A percentile compares a stretch with the other conserved stretches of the same genome.
Conservation (phyloP, 768 basidiomycete species). For the Tulasnella sp. region DNA sequence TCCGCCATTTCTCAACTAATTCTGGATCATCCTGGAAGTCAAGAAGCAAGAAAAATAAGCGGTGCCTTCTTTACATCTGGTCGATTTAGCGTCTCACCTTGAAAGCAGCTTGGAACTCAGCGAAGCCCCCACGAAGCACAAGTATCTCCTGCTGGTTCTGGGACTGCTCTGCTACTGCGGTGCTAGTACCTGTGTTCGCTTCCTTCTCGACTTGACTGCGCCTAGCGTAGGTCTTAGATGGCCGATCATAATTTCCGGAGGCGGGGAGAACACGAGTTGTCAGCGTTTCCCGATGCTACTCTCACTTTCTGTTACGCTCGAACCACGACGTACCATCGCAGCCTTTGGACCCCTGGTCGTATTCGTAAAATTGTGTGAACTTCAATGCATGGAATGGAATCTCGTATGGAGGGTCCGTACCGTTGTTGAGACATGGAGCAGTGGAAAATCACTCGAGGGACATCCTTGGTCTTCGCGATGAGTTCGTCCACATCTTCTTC, state of each 20-base stretch:
- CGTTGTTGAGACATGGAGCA: constrained; percentile 76
- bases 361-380: constrained; percentile 31
- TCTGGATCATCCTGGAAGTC: constrained; percentile 59
- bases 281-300: too few relatives aligned
- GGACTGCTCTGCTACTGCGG: constrained; percentile 40
- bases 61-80: neutral
- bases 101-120: constrained; percentile 66
- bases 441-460: constrained; percentile 73
- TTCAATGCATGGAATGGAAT: neutral
- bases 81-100: constrained; percentile 24
- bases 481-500: constrained; percentile 59
- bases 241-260: too few relatives aligned
- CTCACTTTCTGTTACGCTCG: neutral
- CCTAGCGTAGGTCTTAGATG: constrained; percentile 61
- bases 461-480: constrained; percentile 61
- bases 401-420: constrained; percentile 49
- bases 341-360: constrained; percentile 71
- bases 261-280: too few relatives aligned
- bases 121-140: constrained; percentile 74
- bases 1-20: constrained; percentile 77
- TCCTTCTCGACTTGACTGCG: constrained; percentile 46
- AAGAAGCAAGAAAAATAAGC: neutral
- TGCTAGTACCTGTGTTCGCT: constrained; percentile 49
- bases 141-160: constrained; percentile 58
- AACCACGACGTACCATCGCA: constrained; percentile 57